Base-by-base conservation (phyloP, 169 alveolate species). In the Plasmodium vivax region DNA sequence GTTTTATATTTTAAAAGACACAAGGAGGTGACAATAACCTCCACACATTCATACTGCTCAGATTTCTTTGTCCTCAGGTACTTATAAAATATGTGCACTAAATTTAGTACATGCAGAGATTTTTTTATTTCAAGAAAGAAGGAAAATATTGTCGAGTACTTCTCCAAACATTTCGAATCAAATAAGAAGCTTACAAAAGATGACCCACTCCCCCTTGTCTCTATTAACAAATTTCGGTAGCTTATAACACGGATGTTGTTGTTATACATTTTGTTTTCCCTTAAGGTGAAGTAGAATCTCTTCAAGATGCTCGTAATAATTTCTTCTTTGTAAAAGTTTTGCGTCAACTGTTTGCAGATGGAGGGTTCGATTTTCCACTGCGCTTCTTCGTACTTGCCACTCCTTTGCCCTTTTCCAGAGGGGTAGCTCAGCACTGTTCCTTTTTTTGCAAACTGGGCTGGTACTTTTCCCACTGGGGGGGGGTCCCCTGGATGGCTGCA, bases 21-120 rank as follows among this genome's bases (percentile, higher is more conserved):
- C 36, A 92, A 83, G 5, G 92, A 47, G 34, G 12, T n/a, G 75
- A 82, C 43, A n/a, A 92, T 92, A 10, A 36, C 68, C 19, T 92
- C 82, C 10, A 58, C 83, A n/a, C 51, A 34, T 14, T 92, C 85
- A 43, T 41, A 81, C 51, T 43, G 51, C 36, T 23, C 12, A 32
- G 47, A 45, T 82, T 82, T 83, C 82, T 82, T 73, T 4, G 75
- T 72, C 34, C 83, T 92, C 23, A 92, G 8, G 84, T 82, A 92
- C 84, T 92, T 92, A 92, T 92, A 92, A 92, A 92, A 92, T 92
- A 92, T 92, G 75, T 92, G 92, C 6, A 92, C 95, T 83, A 92
- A 81, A 82, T 92, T 92, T 83, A 92, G 77, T 82, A 92, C 58
- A 16, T 92, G 95, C 16, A 92, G 72, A 2, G 95, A 92, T 82